phyloP scores from a whole-genome alignment of 495 filamentous ascomycete genomes.

The Xylaria curta region DNA sequence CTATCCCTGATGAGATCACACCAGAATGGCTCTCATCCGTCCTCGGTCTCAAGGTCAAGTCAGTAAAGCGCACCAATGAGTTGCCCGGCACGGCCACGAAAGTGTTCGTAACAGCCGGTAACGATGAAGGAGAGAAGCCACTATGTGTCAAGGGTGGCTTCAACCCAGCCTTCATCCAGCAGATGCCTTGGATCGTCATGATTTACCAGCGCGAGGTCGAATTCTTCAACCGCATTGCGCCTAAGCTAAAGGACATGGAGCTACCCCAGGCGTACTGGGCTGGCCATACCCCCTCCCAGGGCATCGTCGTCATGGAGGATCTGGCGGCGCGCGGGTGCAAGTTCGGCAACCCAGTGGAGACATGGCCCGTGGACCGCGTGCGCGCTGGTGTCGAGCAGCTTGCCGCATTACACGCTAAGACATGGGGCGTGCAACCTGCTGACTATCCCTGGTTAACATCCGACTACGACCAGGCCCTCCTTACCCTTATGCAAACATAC shows the following conservation, averaged over 20 bases:
- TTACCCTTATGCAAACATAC: slow-evolving; percentile 34
- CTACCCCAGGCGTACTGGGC: slow-evolving; percentile 47
- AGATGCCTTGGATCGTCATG: slow-evolving; percentile 43
- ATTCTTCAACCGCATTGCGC: slow-evolving; percentile 44
- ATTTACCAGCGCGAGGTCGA: slow-evolving; percentile 45
- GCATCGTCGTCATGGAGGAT: slow-evolving; percentile 48
- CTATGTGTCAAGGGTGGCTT: slow-evolving; percentile 47
- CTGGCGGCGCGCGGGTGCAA: slow-evolving; percentile 35
- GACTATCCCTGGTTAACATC: slow-evolving; percentile 39
- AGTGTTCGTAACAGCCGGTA: slow-evolving; percentile 38
- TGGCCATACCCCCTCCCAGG: slow-evolving; percentile 36
- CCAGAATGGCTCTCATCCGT: slow-evolving; percentile 47
- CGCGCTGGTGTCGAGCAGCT: slow-evolving; percentile 42
- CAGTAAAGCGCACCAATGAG: slow-evolving; percentile 32
- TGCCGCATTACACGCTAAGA: slow-evolving; percentile 43
- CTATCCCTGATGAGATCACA: slow-evolving; percentile 48
- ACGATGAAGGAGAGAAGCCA: slow-evolving; percentile 30
- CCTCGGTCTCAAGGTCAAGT: slow-evolving; percentile 42
- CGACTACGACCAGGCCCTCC: slow-evolving; percentile 34
- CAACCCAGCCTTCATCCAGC: slow-evolving; percentile 38
- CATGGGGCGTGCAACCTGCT: slow-evolving; percentile 40
- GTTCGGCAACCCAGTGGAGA: slow-evolving; percentile 40
- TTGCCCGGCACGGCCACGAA: slow-evolving; percentile 44
- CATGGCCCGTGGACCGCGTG: slow-evolving; percentile 34
- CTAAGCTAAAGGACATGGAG: slow-evolving; percentile 37